Evolutionary conservation across 192 early-diverging fungal species (phyloP).

Genomic region (Glomus cerebriforme): DNA sequence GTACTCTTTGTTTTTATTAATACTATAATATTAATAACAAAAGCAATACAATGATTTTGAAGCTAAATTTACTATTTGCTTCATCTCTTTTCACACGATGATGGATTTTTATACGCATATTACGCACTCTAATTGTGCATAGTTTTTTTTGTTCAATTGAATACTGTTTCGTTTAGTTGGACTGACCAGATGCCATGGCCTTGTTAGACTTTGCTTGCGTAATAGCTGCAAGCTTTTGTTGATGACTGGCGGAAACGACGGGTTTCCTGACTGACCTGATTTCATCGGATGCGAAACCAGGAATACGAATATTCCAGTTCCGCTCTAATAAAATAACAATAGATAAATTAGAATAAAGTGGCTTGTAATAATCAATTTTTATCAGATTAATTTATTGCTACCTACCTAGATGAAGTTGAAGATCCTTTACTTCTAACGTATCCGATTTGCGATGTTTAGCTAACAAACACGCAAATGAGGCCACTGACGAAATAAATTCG

Average conservation of each 20-base stretch:
- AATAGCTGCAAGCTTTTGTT: conserved; percentile 65
- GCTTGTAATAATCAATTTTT: conserved; percentile 35
- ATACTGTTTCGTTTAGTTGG: background rate
- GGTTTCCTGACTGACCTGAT: conserved; percentile 75
- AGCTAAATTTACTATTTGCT: too few relatives aligned
- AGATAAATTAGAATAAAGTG: background rate
- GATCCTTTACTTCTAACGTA: conserved; percentile 80
- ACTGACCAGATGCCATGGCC: background rate
- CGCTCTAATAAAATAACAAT: conserved; percentile 54
- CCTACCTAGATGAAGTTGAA: conserved; percentile 79
- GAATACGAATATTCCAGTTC: conserved; percentile 89
- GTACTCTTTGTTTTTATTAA: too few relatives aligned
- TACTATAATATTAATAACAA: too few relatives aligned
- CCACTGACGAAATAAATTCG: conserved; percentile 86
- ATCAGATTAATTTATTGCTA: background rate
- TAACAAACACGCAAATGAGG: conserved; percentile 77
- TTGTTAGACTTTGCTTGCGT: conserved; percentile 28
- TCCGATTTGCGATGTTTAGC: conserved; percentile 82
- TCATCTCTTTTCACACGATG: too few relatives aligned
- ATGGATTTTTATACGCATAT: too few relatives aligned
- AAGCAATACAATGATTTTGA: too few relatives aligned
- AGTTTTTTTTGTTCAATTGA: too few relatives aligned
- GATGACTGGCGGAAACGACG: conserved; percentile 62
- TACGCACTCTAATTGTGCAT: too few relatives aligned
- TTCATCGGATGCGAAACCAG: conserved; percentile 83